Percentiles rank a stretch among this genome's conserved stretches.
phyloP scores from a whole-genome alignment of 495 filamentous ascomycete species.

The Daldinia grandis region DNA sequence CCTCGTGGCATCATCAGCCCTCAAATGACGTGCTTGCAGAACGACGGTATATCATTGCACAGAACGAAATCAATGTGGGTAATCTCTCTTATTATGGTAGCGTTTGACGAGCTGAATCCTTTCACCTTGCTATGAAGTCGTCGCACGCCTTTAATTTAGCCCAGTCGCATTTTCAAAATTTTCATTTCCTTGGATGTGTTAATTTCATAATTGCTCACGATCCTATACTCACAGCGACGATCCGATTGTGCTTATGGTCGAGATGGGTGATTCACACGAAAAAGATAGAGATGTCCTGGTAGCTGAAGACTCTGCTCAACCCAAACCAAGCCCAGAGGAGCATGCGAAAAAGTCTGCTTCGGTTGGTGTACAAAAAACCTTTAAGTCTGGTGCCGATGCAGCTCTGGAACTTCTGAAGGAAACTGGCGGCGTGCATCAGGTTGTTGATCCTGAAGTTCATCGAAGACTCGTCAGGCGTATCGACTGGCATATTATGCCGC shows the following conservation, averaged over 20 bases:
- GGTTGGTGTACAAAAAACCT: neutral
- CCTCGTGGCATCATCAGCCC: slow-evolving; percentile 34
- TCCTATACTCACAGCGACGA: neutral
- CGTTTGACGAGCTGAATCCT: neutral
- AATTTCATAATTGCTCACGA: neutral
- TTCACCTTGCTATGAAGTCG: neutral
- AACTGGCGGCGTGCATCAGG: slow-evolving; percentile 24
- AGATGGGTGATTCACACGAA: slow-evolving; percentile 18
- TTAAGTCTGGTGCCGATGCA: slow-evolving; percentile 23
- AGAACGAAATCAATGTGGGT: slow-evolving; percentile 5
- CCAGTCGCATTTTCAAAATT: neutral
- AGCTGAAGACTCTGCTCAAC: neutral
- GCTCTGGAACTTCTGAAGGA: slow-evolving; percentile 32
- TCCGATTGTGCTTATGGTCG: neutral
- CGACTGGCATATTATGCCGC: slow-evolving; percentile 69
- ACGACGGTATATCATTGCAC: slow-evolving; percentile 25
- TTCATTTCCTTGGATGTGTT: neutral
- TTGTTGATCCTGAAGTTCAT: slow-evolving; percentile 46
- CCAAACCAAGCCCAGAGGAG: slow-evolving; percentile 7
- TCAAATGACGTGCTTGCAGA: slow-evolving; percentile 32
- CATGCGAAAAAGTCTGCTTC: slow-evolving; percentile 1
- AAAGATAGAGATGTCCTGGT: slow-evolving; percentile 8
- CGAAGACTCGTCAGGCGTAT: slow-evolving; percentile 65
- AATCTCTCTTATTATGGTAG: slow-evolving; percentile 8
- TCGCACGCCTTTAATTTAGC: neutral